Evolutionary conservation across 345 rosid species (phyloP), one percentile per base, ranked within the genome.

Genomic region (Euphorbia pulcherrima): DNA sequence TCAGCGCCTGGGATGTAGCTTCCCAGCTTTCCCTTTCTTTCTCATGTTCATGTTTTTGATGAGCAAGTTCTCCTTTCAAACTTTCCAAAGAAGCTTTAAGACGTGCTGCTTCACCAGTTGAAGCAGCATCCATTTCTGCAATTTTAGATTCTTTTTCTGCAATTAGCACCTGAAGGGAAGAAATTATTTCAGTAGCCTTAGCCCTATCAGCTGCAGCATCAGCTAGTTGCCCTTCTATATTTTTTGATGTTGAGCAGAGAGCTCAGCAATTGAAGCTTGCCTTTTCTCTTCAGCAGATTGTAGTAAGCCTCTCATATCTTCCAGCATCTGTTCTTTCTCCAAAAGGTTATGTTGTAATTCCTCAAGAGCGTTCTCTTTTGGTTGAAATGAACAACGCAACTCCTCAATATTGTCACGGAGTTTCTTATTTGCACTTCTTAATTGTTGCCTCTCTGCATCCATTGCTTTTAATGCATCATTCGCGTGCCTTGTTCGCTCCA

Each of bases 381-480:
- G 94, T 76, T 89, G 88, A 79, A 93, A 65, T 53, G 96, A 86
- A 67, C 76, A 79, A 21, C 82, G 90, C 81, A 90, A 77, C 63
- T 90, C 98, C 74, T 93, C 98, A 74, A 85, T 82, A 69, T 89
- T 85, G 74, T 93, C 97, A 68, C 97, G 94, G 67, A 93, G 92
- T 80, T 87, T 94, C 75, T 94, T 93, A 85, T 92, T 90, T 71
- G 96, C 79, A 76, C 94, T 93, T 83, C 98, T 81, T 69, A 90
- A 76, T 80, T 90, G 98, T 73, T 93, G 98, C 77, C 98, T 86
- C 84, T 93, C 98, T 0, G 86, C 84, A 84, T 93, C 97, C 90
- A 93, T 90, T 61, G 98, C 98, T 82, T 86, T 93, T 68, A 93
- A 78, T 64, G 98, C 96, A 84, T 93, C 98, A 78, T 89, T 93